Evolutionary conservation across 768 basidiomycete species (phyloP).

Genomic region (Calocybe indica): DNA sequence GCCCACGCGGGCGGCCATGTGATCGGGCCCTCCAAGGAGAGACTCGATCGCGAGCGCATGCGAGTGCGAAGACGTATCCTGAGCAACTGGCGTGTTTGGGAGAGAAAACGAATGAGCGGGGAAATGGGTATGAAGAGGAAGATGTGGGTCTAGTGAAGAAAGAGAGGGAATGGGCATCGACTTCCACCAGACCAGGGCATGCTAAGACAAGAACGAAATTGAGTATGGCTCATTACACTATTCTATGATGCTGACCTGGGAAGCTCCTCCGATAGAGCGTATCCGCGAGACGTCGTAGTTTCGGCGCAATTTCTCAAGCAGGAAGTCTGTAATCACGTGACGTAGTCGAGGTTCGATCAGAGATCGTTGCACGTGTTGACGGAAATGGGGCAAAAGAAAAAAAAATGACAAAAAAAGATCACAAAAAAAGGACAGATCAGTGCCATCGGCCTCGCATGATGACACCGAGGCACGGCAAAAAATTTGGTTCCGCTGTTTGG

Average conservation of each 20-base stretch:
- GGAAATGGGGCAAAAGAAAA: too few species aligned
- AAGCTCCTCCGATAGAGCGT: slow-evolving; percentile 71
- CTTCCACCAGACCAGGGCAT: slow-evolving; percentile 86
- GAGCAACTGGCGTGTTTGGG: slow-evolving; percentile 67
- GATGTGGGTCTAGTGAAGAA: slow-evolving; percentile 64
- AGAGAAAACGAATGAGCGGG: slow-evolving; percentile 61
- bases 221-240: slow-evolving; percentile 2
- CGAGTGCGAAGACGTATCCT: slow-evolving; percentile 76
- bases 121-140: slow-evolving; percentile 67
- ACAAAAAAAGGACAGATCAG: slow-evolving; percentile 21
- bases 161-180: slow-evolving; percentile 68
- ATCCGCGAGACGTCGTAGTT: slow-evolving; percentile 68
- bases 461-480: slow-evolving; percentile 33
- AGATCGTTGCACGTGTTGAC: too few species aligned
- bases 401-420: slow-evolving; percentile 7
- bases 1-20: slow-evolving; percentile 72
- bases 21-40: slow-evolving; percentile 71
- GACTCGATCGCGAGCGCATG: slow-evolving; percentile 74
- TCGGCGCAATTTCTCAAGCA: slow-evolving; percentile 69
- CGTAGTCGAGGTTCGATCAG: slow-evolving; percentile 22
- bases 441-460: slow-evolving; percentile 8
- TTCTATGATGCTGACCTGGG: slow-evolving; percentile 47
- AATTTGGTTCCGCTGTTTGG: slow-evolving; percentile 53
- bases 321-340: slow-evolving; percentile 48
- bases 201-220: slow-evolving; percentile 26